Percentiles rank a stretch among this genome's conserved stretches.
These are phyloP conservation scores for Amauroascus verrucosus DNA, from an alignment of 2,329 filamentous ascomycete genomes.

Conservation along the genomic window DNA sequence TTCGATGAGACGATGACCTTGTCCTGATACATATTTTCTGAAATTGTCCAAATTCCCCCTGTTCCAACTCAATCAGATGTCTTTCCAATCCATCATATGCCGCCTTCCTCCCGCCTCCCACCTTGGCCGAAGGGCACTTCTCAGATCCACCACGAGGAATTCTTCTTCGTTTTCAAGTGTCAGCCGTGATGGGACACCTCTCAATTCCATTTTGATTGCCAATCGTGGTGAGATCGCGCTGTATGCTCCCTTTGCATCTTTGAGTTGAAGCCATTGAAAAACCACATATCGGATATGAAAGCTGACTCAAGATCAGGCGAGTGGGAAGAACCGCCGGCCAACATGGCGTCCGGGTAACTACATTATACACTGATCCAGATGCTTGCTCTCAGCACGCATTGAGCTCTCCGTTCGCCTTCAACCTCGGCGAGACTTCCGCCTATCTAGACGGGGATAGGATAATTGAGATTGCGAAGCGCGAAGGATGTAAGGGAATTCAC, in stretches of 20 bases:
- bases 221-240: constrained; percentile 96
- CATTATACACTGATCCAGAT: constrained; percentile 89
- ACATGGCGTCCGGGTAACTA: constrained; percentile 86
- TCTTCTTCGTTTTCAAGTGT: constrained; percentile 13
- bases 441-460: constrained; percentile 93
- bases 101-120: constrained; percentile 16
- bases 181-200: constrained; percentile 26
- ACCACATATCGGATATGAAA: neutral
- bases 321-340: constrained; percentile 79
- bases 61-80: constrained; percentile 4
- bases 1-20: neutral
- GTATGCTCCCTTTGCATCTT: constrained; percentile 26
- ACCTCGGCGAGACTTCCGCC: constrained; percentile 64
- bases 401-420: constrained; percentile 71
- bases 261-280: no score
- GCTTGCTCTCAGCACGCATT: constrained; percentile 77
- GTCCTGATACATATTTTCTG: neutral
- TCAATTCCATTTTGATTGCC: constrained; percentile 79
- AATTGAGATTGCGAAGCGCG: constrained; percentile 72
- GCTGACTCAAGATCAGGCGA: constrained; percentile 39
- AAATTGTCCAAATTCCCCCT: neutral
- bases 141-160: constrained; percentile 12
- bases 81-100: constrained; percentile 14
- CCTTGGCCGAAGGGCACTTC: constrained; percentile 15
- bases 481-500: constrained; percentile 83